phyloP scores from a whole-genome alignment of 2,329 filamentous ascomycete genomes.

The Colletotrichum sp. region DNA sequence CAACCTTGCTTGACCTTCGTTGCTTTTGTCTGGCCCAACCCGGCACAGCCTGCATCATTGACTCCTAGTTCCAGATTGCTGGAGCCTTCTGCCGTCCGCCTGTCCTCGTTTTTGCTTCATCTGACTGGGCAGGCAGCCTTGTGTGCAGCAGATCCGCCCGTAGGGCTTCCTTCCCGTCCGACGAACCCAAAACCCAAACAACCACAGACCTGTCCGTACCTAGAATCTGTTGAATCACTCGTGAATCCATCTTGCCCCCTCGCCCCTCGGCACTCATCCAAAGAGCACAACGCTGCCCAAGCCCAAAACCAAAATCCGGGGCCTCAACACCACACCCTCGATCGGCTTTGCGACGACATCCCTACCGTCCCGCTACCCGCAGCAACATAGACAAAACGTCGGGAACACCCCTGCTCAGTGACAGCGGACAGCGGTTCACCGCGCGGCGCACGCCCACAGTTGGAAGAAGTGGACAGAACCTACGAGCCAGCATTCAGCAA shows the following conservation, averaged over 20 bases:
- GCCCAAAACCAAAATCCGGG: not conserved
- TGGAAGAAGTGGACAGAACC: constrained; percentile 2
- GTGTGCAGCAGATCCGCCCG: not conserved
- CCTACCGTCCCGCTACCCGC: constrained; percentile 19
- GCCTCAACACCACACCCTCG: constrained; percentile 1
- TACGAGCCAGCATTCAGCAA: not conserved
- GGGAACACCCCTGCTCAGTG: constrained; percentile 9
- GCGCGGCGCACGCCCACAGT: constrained; percentile 5
- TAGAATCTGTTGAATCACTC: not conserved
- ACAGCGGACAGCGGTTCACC: constrained; percentile 7
- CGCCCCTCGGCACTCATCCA: not conserved
- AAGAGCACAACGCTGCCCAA: not conserved
- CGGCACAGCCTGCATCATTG: not conserved
- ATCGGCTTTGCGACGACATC: constrained; percentile 12
- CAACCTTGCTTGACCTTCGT: not conserved
- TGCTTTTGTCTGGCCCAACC: not conserved
- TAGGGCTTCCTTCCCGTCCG: not conserved
- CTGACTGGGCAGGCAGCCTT: not conserved
- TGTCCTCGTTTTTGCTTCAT: not conserved
- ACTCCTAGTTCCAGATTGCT: not conserved
- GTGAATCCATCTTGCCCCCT: not conserved
- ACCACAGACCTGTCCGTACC: not conserved
- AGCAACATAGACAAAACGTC: constrained; percentile 16
- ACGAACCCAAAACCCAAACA: not conserved
- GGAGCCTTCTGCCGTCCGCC: not conserved